Evolutionary conservation across 2,329 filamentous ascomycete genomes (phyloP).

Genomic region (Curvularia eragrostidis): DNA sequence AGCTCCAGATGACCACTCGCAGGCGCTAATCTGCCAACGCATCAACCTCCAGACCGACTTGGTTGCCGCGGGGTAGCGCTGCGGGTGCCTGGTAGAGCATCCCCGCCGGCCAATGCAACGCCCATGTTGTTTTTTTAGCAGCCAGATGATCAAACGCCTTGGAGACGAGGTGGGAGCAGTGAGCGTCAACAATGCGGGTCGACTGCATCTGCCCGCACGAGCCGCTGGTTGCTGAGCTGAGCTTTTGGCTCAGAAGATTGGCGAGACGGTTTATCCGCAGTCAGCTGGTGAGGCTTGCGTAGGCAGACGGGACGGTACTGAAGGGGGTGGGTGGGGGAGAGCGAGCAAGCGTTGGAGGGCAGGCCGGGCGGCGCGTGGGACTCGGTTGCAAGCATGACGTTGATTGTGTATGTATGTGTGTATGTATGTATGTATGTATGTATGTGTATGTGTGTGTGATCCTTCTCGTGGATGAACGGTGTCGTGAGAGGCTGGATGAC

Average conservation of each 20-base stretch:
- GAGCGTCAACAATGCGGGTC: slow-evolving; percentile 12
- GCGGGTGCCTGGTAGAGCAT: slow-evolving; percentile 46
- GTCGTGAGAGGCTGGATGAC: background rate
- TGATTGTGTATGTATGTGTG: background rate
- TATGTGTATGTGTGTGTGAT: background rate
- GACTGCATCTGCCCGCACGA: slow-evolving; percentile 10
- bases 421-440: too few relatives aligned
- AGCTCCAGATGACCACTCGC: slow-evolving; percentile 47
- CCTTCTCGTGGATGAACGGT: too few relatives aligned
- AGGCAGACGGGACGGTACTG: background rate
- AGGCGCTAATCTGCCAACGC: slow-evolving; percentile 49
- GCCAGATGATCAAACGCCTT: slow-evolving; percentile 33
- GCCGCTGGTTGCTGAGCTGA: slow-evolving; percentile 14
- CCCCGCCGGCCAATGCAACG: slow-evolving; percentile 29
- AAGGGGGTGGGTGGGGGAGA: background rate
- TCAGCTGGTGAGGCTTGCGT: slow-evolving; percentile 32
- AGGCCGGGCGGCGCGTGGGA: background rate
- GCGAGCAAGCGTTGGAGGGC: slow-evolving; percentile 1
- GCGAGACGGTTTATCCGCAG: slow-evolving; percentile 20
- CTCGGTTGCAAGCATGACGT: slow-evolving; percentile 17
- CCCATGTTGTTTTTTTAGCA: slow-evolving; percentile 41
- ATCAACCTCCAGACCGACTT: slow-evolving; percentile 46
- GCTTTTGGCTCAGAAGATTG: slow-evolving; percentile 16
- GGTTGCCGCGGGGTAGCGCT: slow-evolving; percentile 42
- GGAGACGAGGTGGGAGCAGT: slow-evolving; percentile 19